Percentiles rank a stretch among this genome's conserved stretches.
These are phyloP conservation scores for Puccinia horiana DNA, from an alignment of 1,284 basidiomycete species.

Conservation along the genomic window DNA sequence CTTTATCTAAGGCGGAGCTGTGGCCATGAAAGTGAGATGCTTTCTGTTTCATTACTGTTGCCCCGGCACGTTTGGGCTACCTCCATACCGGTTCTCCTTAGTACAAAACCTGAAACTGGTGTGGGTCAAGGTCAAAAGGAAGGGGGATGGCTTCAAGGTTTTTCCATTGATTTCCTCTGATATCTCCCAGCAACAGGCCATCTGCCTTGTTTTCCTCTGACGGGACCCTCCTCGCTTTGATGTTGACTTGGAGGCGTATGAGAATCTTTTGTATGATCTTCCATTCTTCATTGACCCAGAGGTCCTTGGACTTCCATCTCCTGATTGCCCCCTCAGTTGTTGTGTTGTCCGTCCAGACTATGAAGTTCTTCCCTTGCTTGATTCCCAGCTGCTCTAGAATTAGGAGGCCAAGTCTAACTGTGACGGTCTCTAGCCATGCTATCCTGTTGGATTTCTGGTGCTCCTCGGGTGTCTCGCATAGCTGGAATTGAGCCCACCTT, in stretches of 20 bases:
- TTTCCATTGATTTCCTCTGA: background rate
- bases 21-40: no score
- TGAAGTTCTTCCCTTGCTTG: background rate
- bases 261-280: background rate
- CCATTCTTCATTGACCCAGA: background rate
- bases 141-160: background rate
- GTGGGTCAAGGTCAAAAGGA: background rate
- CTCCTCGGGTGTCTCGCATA: background rate
- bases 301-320: background rate
- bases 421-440: no score
- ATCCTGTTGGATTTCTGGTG: background rate
- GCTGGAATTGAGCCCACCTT: conserved; percentile 3
- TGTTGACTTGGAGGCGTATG: background rate
- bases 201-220: background rate
- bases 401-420: background rate
- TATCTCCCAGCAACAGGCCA: background rate
- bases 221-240: background rate
- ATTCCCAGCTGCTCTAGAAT: background rate
- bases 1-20: no score
- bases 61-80: no score
- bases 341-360: background rate
- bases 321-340: background rate
- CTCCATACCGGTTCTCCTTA: no score
- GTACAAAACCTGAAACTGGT: background rate
- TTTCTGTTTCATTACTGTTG: no score